A percentile compares a stretch with the other conserved stretches of the same genome.
Conservation (phyloP, 768 basidiomycete genomes). For the Tremella yokohamensis region DNA sequence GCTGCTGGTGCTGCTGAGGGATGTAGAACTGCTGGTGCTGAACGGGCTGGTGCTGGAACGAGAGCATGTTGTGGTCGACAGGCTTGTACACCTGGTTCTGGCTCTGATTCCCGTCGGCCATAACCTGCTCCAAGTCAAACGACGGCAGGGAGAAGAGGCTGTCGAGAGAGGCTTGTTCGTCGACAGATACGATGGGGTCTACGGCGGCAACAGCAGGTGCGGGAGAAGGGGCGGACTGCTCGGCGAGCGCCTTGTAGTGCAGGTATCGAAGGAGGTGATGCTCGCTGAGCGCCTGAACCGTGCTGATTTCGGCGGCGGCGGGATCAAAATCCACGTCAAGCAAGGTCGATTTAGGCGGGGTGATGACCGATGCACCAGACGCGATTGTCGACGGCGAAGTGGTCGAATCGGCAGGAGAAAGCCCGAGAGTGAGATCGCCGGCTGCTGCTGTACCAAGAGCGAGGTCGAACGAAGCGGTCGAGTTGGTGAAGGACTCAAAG, state of each 20-base stretch:
- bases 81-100: conserved; percentile 5
- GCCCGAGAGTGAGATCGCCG: conserved; percentile 20
- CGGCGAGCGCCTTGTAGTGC: conserved; percentile 41
- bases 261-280: conserved; percentile 43
- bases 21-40: conserved; percentile 9
- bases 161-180: conserved; percentile 22
- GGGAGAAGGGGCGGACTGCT: conserved; percentile 21
- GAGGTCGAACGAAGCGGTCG: conserved; percentile 3
- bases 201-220: conserved; percentile 5
- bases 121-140: too few relatives aligned
- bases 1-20: neutral
- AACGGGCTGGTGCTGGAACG: conserved; percentile 19
- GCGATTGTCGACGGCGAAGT: conserved; percentile 13
- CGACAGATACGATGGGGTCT: conserved; percentile 21
- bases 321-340: neutral
- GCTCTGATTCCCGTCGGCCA: neutral
- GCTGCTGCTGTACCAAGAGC: conserved; percentile 19
- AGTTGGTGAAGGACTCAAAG: neutral
- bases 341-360: conserved; percentile 6
- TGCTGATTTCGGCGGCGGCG: conserved; percentile 12
- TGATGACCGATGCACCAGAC: conserved; percentile 17
- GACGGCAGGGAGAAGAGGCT: neutral
- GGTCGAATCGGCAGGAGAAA: conserved; percentile 7
- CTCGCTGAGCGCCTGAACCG: conserved; percentile 34
- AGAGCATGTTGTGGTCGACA: conserved; percentile 20